Percentiles rank a stretch among this genome's conserved stretches.
These are phyloP conservation scores for Mucor plumbeus DNA, from an alignment of 371 early-diverging fungal species.

Conservation along the genomic window DNA sequence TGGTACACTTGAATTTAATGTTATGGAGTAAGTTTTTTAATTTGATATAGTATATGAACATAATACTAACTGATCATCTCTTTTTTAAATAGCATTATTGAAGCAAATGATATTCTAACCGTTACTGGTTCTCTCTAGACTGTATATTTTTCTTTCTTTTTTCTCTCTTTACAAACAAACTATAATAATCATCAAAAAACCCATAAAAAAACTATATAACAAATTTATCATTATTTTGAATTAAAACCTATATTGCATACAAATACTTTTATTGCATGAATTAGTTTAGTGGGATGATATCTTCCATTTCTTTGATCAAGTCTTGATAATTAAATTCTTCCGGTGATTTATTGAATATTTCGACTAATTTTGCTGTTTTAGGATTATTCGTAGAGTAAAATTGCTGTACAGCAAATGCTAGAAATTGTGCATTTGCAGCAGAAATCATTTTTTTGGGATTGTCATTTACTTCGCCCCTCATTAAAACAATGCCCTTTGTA, in stretches of 20 bases:
- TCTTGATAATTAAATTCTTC: conserved; percentile 75
- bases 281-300: background rate
- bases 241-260: background rate
- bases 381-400: conserved; percentile 84
- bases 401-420: conserved; percentile 81
- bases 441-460: conserved; percentile 56
- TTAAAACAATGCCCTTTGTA: conserved; percentile 82
- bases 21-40: conserved; percentile 64
- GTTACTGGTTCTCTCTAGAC: conserved; percentile 71
- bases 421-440: conserved; percentile 74
- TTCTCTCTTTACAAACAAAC: background rate
- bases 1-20: conserved; percentile 62
- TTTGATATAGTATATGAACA: background rate
- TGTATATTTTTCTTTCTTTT: conserved; percentile 18
- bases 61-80: background rate
- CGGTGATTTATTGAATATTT: conserved; percentile 77
- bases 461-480: conserved; percentile 81
- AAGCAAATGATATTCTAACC: conserved; percentile 77
- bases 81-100: conserved; percentile 59
- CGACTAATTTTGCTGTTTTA: conserved; percentile 66
- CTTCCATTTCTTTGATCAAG: conserved; percentile 64
- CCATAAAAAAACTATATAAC: conserved; percentile 5
- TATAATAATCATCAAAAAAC: conserved; percentile 6
- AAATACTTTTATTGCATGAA: background rate
- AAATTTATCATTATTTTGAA: background rate